phyloP scores from a whole-genome alignment of 495 filamentous ascomycete species.

The Annulohypoxylon maeteangense region DNA sequence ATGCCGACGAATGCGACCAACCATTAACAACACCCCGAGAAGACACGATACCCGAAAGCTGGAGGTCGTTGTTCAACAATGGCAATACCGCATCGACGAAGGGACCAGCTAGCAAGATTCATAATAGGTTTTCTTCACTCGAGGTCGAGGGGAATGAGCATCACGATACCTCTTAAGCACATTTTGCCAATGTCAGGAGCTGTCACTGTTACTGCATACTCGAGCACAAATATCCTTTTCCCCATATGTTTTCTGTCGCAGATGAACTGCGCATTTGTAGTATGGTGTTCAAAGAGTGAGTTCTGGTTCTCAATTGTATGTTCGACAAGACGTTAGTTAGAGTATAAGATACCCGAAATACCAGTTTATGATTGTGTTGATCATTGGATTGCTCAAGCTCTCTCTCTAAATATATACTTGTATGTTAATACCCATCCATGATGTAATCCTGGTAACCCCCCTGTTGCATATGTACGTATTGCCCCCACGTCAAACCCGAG shows the following conservation, averaged over 20 bases:
- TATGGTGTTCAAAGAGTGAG: background rate
- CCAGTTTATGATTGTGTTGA: background rate
- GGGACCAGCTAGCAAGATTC: background rate
- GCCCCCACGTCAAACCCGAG: conserved; percentile 21
- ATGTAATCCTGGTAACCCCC: conserved; percentile 18
- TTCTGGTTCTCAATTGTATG: too few relatives aligned
- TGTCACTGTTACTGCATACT: background rate
- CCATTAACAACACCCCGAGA: background rate
- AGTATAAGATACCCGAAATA: background rate
- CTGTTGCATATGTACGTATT: background rate
- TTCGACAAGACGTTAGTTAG: background rate
- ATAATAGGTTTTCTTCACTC: background rate
- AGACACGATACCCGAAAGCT: background rate
- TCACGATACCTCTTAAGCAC: background rate
- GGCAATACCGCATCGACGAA: background rate
- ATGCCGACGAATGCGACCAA: conserved; percentile 71
- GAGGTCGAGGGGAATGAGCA: background rate
- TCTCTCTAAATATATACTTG: background rate
- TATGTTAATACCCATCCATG: too few relatives aligned
- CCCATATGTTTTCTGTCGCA: background rate
- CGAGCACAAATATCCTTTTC: background rate
- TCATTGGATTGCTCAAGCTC: too few relatives aligned
- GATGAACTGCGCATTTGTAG: background rate
- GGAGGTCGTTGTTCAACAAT: background rate
- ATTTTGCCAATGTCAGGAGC: background rate